Evolutionary conservation across 371 early-diverging fungal genomes (phyloP).

Genomic region (Mortierella sp.): DNA sequence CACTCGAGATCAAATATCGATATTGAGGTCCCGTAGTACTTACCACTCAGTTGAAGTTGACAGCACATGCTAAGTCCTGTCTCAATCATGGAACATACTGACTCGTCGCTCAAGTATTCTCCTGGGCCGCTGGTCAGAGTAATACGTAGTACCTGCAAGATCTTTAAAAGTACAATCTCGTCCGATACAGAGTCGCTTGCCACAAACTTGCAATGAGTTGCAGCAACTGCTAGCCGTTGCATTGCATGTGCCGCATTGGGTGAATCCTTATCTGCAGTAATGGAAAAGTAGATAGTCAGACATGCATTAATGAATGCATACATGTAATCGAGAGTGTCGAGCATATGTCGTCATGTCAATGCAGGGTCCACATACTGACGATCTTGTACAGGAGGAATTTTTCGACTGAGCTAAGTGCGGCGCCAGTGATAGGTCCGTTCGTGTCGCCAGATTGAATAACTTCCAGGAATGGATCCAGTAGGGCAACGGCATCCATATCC

Average conservation of each 20-base stretch:
- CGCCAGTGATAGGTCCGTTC: slow-evolving; percentile 94
- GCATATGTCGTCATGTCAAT: neutral
- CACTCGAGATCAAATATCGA: neutral
- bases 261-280: slow-evolving; percentile 69
- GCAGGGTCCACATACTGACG: slow-evolving; percentile 67
- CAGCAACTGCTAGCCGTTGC: slow-evolving; percentile 81
- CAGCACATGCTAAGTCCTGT: slow-evolving; percentile 96
- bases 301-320: neutral
- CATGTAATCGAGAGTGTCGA: neutral
- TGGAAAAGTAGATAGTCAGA: neutral
- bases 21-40: slow-evolving; percentile 1
- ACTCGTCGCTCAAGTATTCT: slow-evolving; percentile 84
- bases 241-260: slow-evolving; percentile 78
- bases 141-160: slow-evolving; percentile 85
- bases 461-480: slow-evolving; percentile 92
- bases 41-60: slow-evolving; percentile 92
- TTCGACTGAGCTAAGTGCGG: slow-evolving; percentile 90
- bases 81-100: slow-evolving; percentile 96
- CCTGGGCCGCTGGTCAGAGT: slow-evolving; percentile 78
- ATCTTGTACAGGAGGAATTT: slow-evolving; percentile 90
- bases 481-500: slow-evolving; percentile 77
- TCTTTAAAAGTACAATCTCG: slow-evolving; percentile 91
- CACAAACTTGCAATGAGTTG: slow-evolving; percentile 95
- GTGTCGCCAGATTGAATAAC: slow-evolving; percentile 94
- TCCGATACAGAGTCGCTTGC: slow-evolving; percentile 93